Conservation (phyloP, 169 alveolate genomes). For the Cryptosporidium andersoni region DNA sequence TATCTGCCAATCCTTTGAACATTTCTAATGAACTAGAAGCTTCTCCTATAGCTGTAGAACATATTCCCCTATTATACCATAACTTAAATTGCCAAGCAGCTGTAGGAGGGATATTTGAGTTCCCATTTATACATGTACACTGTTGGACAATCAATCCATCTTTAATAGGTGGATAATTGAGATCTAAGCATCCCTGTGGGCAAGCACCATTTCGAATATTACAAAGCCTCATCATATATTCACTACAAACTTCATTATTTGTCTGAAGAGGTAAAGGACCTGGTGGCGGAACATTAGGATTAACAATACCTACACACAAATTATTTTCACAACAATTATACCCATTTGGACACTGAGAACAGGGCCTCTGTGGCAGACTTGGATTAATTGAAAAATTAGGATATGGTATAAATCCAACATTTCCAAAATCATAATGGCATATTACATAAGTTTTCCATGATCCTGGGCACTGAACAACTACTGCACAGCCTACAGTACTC, state of each 20-base stretch:
- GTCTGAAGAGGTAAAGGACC: slow-evolving; percentile 29
- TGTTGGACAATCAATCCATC: slow-evolving; percentile 67
- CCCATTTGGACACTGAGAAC: slow-evolving; percentile 71
- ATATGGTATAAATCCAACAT: slow-evolving; percentile 73
- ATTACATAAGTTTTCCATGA: slow-evolving; percentile 75
- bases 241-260: slow-evolving; percentile 31
- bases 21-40: slow-evolving; percentile 49
- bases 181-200: slow-evolving; percentile 47
- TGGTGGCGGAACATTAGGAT: slow-evolving; percentile 64
- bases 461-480: slow-evolving; percentile 76
- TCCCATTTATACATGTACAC: slow-evolving; percentile 46
- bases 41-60: slow-evolving; percentile 37
- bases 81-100: slow-evolving; percentile 60
- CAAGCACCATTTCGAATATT: slow-evolving; percentile 69
- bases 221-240: slow-evolving; percentile 64
- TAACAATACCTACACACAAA: slow-evolving; percentile 64
- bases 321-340: slow-evolving; percentile 68
- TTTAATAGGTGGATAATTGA: slow-evolving; percentile 45
- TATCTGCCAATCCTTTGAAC: slow-evolving; percentile 5
- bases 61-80: slow-evolving; percentile 63
- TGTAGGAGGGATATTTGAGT: slow-evolving; percentile 31
- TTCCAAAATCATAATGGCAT: slow-evolving; percentile 76
- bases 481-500: slow-evolving; percentile 76
- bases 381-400: slow-evolving; percentile 43
- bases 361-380: slow-evolving; percentile 60